Evolutionary conservation across 257 asterid species (phyloP), one percentile per base, ranked within the genome.

Genomic region (Coffea canephora): DNA sequence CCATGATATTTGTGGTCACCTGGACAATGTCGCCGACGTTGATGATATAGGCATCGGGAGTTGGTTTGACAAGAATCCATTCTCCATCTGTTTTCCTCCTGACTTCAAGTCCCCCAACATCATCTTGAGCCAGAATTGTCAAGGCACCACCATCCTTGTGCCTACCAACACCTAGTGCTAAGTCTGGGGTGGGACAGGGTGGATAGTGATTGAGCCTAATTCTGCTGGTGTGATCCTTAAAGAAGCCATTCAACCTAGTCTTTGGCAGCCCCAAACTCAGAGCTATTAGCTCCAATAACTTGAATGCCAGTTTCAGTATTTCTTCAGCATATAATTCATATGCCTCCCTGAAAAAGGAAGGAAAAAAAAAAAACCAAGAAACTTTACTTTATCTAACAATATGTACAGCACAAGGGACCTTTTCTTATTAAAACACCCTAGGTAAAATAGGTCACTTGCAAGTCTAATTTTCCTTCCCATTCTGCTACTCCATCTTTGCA

Each of bases 151-250:
- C 90, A 55, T 90, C 97, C 85, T 88, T 92, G 82, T 92, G 97
- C 19, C 91, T 74, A 23, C 96, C 94, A 5, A 90, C 91, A 5
- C 97, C 97, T 15, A 93, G 93, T 72, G 92, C 94, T 61, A 91
- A 83, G 21, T 90, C 79, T 39, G 98, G 94, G 36, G 82, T 72
- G 11, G 96, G 96, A 80, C 97, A 93, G 0, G 91, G 87, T 0
- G 94, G 97, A 75, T 91, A 93, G 86, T 91, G 84, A 67, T 91
- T 93, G 43, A 90, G 89, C 87, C 98, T 79, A 85, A 87, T 81
- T 36, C 88, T 88, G 87, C 91, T 88, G 5, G 90, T 83, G 11
- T 87, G 91, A 31, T 85, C 84, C 81, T 89, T 84, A 36, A 91
- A 86, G 79, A 90, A 88, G 18, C 86, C 91, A 50, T 81, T 64